Evolutionary conservation across 164 flowering plant genomes (phyloP), one percentile per base, ranked within the genome.

Genomic region (Euptelea pleiosperma): DNA sequence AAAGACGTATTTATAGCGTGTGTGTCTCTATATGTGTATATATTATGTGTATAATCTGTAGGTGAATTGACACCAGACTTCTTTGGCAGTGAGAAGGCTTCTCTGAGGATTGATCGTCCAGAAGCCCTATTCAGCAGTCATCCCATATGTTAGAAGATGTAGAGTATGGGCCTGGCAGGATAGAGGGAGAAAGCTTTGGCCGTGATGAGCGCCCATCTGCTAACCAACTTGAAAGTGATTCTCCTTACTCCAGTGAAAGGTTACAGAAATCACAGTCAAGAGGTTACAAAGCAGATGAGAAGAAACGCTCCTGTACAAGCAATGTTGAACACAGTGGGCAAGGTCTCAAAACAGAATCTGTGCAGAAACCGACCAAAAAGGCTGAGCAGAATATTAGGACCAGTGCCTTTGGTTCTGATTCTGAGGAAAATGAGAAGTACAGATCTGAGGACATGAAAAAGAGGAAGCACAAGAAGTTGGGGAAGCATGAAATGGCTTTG

Each of bases 361-460:
- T 11, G 8, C 35, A 58, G 7, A 57, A 63, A 35, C 62, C 73
- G 8, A 53, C 43, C 30, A 75, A 61, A 46, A 73, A 65, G 25
- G 75, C 15, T 40, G 69, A 72, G 60, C 56, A 48, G 56, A 69
- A 57, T 25, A 66, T 68, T 55, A 58, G 30, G 44, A 43, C 25
- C 54, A 66, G 52, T 60, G 9, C 60, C 7, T 35, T 35, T 65
- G 79, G 64, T 67, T 86, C 83, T 36, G 76, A 65, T 33, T 80
- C 76, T 29, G 82, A 82, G 64, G 80, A 73, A 60, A 75, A 64
- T 72, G 81, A 62, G 15, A 71, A 75, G 70, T 58, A 51, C 33
- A 69, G 57, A 55, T 18, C 37, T 46, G 73, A 72, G 55, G 61
- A 42, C 9, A 61, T 67, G 58, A 82, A 71, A 62, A 86, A 73